Base-by-base conservation (phyloP, 495 filamentous ascomycete species). In the Lophiostoma macrostomum region DNA sequence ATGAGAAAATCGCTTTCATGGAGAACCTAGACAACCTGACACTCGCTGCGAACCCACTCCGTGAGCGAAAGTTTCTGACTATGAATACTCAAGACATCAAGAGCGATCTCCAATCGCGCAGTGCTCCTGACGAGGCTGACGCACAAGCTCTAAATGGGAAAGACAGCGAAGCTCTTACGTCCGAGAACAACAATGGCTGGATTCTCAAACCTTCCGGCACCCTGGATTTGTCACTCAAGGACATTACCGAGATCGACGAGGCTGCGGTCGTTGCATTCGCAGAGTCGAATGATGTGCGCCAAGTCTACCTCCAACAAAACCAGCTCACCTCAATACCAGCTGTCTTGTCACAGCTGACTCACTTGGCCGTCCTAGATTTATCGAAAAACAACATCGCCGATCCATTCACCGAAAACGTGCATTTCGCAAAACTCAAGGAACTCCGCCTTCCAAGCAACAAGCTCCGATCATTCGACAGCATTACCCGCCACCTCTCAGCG, bases 31-130 rank as follows among this genome's bases (percentile, higher is more conserved):
- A 78, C 7, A 82, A 80, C 50, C 76, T 96, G 31, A 80, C 80
- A 10, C 74, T 98, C 29, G 81, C 82, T 37, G 88, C 88, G 12
- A 98, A 98, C 63, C 93, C 93, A 4, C 69, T 98, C 11, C 74
- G 85, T 36, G 90, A 96, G 58, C 88, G 86, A 58, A 94, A 87
- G 66, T 86, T 93, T 47, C 73, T 90, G 25, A 83, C 73, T 18
- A 86, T 95, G 75, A 75, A 76, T 20, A 88, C 87, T 0, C 87
- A 89, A 16, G 86, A 90, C 44, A 67, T 98, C 60, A 96, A 95
- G 71, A 76, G 76, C 34, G 83, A 85, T 56, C 73, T 98, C 41
- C 80, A 79, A 28, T 76, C 76, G 31, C 79, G 88, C 18, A 73
- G 93, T 35, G 80, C 85, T 47, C 85, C 87, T 10, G 30, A 8